Base-by-base conservation (phyloP, 1,284 basidiomycete species). In the Cystobasidium sp. region DNA sequence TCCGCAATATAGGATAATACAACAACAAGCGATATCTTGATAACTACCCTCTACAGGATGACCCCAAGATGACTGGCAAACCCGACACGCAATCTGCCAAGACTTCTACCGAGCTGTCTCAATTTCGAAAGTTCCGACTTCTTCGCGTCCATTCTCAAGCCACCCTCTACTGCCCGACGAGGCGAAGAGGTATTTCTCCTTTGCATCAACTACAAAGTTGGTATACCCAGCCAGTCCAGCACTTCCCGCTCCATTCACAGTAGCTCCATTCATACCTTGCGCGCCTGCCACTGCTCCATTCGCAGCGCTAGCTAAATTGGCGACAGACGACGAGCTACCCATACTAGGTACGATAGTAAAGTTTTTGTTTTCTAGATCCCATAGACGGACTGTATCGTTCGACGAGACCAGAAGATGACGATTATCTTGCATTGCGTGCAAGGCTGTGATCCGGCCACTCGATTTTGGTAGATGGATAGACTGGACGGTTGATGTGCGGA, bases 331-430 rank as follows among this genome's bases (percentile, higher is more conserved):
- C 18, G 51, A 52, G 18, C 63, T 31, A 39, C 41, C 58, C 39
- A 58, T 56, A 44, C 41, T 51, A 14, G 70, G 22, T 1, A 66
- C 52, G 14, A 73, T 49, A 9, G 51, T 58, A 41, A 59, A 47
- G 53, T 67, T 63, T 41, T 66, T 67, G 37, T 55, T 52, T n/a
- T 76, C 75, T 8, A 80, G 51, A 80, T 98, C 94, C 95, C 95
- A 99, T 55, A 99, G 82, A 39, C 97, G 87, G 74, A 99, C 88
- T 80, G 97, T 97, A 84, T 99, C 96, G 73, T 89, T 88, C 18
- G 93, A 95, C 8, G 93, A 96, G 75, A 93, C 94, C 43, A 75
- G 47, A 31, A 80, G 24, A 82, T 97, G 94, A 71, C 88, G 87
- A 12, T 91, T 89, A 81, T 97, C 94, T 8, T 95, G 94, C 81